Evolutionary conservation across 2,329 filamentous ascomycete genomes (phyloP), one percentile per base, ranked within the genome.

Genomic region (Claviceps digitariae): DNA sequence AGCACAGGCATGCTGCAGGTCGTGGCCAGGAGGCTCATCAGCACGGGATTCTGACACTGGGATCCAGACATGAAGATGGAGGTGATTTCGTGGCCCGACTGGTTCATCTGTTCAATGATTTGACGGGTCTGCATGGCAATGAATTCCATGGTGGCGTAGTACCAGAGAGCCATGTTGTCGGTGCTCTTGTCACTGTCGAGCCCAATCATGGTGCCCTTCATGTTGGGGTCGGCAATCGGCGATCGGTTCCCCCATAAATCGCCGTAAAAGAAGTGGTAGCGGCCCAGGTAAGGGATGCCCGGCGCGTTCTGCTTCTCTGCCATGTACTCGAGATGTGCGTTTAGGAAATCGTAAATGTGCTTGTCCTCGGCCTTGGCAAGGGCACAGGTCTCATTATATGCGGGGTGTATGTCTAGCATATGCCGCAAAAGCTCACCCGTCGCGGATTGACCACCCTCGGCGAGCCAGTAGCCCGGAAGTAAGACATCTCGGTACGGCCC

Each of bases 31-130:
- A 98, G 81, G 54, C 83, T 79, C 84, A 98, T 95, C 53, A 98
- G 76, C 56, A 97, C 82, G 36, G 85, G 82, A 69, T 98, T 98
- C 71, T 96, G 90, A 74, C 93, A 98, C 69, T 97, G 93, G 12
- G 88, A 94, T 56, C 93, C 93, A 4, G 89, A 95, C 93, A 98
- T 97, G 80, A 97, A 98, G 70, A 98, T 95, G 58, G 86, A 91
- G 50, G 78, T 83, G 67, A 98, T 90, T 60, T 79, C 75, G 72
- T 98, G 93, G 10, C 93, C 93, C 1, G 89, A 76, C 48, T 79
- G 74, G 75, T 97, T 98, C 90, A 98, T 96, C 38, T 86, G 80
- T 63, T 94, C 86, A 58, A 98, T 79, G 62, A 98, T 98, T 69
- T 98, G 93, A 55, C 87, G 84, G 0, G 93, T 98, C 70, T 98